Evolutionary conservation across 345 rosid species (phyloP).

Genomic region (Gossypium thurberi): DNA sequence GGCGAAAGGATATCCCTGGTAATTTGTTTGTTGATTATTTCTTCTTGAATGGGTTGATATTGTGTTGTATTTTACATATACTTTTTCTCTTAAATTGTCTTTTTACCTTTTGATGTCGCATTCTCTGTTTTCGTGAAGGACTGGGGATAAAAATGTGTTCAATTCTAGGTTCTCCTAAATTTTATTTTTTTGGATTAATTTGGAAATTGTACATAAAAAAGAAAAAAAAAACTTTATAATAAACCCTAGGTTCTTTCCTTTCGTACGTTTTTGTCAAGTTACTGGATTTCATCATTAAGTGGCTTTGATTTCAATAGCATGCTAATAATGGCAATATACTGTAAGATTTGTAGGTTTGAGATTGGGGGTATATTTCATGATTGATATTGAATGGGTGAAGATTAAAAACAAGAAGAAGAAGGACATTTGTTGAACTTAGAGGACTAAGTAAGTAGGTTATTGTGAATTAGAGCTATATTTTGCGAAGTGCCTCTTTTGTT

Average conservation of each 20-base stretch:
- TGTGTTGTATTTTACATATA: background rate
- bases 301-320: background rate
- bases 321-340: background rate
- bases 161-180: background rate
- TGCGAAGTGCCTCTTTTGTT: background rate
- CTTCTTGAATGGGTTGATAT: background rate
- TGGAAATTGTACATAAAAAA: background rate
- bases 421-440: background rate
- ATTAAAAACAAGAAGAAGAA: background rate
- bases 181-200: background rate
- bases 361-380: background rate
- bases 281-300: background rate
- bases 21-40: conserved; percentile 1
- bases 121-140: too few species aligned
- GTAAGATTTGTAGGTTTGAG: background rate
- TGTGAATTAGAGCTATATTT: background rate
- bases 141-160: background rate
- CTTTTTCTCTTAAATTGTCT: background rate
- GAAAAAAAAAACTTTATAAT: too few species aligned
- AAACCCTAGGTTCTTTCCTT: background rate
- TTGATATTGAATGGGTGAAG: background rate
- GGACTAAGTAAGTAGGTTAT: background rate
- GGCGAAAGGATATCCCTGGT: conserved; percentile 53
- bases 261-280: background rate
- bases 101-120: background rate